phyloP scores from a whole-genome alignment of 352 stramenopile species.

The Globisporangium paddicum region DNA sequence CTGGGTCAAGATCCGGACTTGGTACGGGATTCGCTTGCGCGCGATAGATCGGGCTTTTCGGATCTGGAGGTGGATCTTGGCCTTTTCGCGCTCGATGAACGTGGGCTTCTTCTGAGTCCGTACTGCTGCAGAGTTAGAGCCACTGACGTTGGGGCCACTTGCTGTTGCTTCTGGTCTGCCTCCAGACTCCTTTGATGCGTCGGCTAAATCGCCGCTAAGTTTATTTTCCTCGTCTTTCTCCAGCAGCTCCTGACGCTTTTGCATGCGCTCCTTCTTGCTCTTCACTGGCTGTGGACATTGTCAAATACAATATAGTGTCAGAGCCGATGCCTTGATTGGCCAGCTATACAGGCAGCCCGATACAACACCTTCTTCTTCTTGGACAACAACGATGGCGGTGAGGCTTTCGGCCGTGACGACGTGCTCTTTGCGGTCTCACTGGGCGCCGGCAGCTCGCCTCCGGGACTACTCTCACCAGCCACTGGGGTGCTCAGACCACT shows the following conservation, averaged over 20 bases:
- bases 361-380: conserved; percentile 5
- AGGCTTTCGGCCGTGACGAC: not conserved
- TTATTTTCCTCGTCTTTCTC: conserved; percentile 54
- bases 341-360: not conserved
- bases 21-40: conserved; percentile 54
- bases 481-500: not conserved
- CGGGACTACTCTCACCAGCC: not conserved
- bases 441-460: not conserved
- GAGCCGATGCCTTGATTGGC: too few relatives aligned
- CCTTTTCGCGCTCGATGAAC: conserved; percentile 50
- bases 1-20: conserved; percentile 62
- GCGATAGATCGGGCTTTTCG: conserved; percentile 44
- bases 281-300: conserved; percentile 15
- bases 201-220: not conserved
- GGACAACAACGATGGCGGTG: not conserved
- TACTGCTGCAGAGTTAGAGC: not conserved
- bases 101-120: conserved; percentile 18
- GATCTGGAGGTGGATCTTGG: conserved; percentile 52
- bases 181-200: not conserved
- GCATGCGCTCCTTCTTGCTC: conserved; percentile 45
- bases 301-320: too few relatives aligned
- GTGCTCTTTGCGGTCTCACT: not conserved
- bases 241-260: conserved; percentile 44
- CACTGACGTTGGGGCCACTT: not conserved
- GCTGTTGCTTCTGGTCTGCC: not conserved